Evolutionary conservation across 441 rosid species (phyloP), one percentile per base, ranked within the genome.

Genomic region (Erysimum cheiri): DNA sequence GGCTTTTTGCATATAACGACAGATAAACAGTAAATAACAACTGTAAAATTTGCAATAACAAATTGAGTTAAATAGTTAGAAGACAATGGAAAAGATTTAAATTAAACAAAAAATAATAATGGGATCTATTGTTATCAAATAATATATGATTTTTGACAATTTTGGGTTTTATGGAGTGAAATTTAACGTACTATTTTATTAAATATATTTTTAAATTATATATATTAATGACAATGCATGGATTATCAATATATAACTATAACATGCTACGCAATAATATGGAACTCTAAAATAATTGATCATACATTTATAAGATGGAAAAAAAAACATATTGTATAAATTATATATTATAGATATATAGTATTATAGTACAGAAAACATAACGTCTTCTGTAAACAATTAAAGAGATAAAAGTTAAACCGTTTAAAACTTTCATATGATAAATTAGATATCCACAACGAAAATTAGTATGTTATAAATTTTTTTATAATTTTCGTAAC

Each of bases 1-100:
- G n/a, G n/a, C n/a, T 39, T 47, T 33, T 63, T 47, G 43, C 56
- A 47, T 36, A 17, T 61, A 61, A 3, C 36, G 57, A n/a, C 32
- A 24, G 48, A 58, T 35, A 54, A 52, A 39, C 35, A 39, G 37
- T 29, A 8, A 41, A 40, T 11, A 60, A 44, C 37, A 61, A 61
- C 12, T 8, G 37, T 22, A 10, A 43, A 11, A 19, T 32, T 17
- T 46, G 12, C 43, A 32, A 29, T 15, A 24, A 40, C 10, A 31
- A 31, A 17, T 31, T 6, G 31, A 58, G 17, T 6, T 22, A 4
- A 40, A 31, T 31, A 54, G 24, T 17, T 31, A 31, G 39, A 31
- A n/a, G 24, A 54, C 6, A 14, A 2, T 31, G 19, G 10, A 14
- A 17, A 31, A 52, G 5, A 52, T 2, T 2, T 33, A 28, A 52